phyloP scores from a whole-genome alignment of 163 green algal species.

The Chloromonas sp. region DNA sequence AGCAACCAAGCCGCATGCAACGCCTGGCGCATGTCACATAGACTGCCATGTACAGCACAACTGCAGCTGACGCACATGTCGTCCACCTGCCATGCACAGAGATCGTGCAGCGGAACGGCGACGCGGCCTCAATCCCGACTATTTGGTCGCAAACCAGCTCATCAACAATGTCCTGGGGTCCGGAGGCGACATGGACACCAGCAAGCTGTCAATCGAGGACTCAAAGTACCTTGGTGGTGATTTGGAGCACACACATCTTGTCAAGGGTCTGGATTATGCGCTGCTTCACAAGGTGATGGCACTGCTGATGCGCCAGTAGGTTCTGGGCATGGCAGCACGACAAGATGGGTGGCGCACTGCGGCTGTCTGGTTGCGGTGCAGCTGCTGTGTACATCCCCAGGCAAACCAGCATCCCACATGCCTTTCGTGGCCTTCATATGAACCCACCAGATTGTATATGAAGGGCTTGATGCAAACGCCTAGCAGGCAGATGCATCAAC shows the following conservation, averaged over 20 bases:
- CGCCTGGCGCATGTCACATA: too few species aligned
- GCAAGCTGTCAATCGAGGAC: conserved; percentile 76
- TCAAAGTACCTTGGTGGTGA: conserved; percentile 92
- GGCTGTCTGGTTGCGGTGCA: too few species aligned
- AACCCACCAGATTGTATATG: too few species aligned
- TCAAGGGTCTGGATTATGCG: conserved; percentile 93
- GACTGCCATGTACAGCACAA: too few species aligned
- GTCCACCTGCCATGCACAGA: conserved; percentile 28
- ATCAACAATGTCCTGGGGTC: conserved; percentile 5
- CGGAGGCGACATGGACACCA: conserved; percentile 20
- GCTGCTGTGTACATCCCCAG: too few species aligned
- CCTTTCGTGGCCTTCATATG: too few species aligned
- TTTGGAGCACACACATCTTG: conserved; percentile 87
- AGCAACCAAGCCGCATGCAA: too few species aligned
- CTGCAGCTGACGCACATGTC: too few species aligned
- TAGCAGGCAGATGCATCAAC: neutral
- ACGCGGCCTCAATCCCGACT: conserved; percentile 69
- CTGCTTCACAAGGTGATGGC: conserved; percentile 78
- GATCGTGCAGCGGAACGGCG: conserved; percentile 88
- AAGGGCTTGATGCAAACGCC: too few species aligned
- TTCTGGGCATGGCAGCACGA: too few species aligned
- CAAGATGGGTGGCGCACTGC: too few species aligned
- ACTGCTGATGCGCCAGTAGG: neutral
- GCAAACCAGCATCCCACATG: neutral
- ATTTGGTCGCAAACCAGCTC: conserved; percentile 47